Evolutionary conservation across 2,329 filamentous ascomycete species (phyloP).

Genomic region (Trichoderma brevicompactum): DNA sequence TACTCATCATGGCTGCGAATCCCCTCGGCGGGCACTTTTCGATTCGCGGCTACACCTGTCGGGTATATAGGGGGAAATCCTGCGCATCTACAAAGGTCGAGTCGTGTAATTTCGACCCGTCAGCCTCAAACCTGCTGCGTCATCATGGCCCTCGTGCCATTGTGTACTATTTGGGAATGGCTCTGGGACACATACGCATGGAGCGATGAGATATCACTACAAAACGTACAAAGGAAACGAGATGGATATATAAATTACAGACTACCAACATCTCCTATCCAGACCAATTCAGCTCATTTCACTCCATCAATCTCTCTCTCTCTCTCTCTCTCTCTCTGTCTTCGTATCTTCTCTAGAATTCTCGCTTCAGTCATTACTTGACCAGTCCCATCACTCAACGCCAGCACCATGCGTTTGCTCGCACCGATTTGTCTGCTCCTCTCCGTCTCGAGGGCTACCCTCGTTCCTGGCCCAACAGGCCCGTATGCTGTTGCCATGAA

Average conservation of each 20-base stretch:
- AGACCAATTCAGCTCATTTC: slow-evolving; percentile 10
- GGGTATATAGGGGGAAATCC: background rate
- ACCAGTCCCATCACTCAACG: too few relatives aligned
- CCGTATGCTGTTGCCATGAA: slow-evolving; percentile 39
- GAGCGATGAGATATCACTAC: slow-evolving; percentile 31
- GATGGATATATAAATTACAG: slow-evolving; percentile 4
- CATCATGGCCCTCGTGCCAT: slow-evolving; percentile 19
- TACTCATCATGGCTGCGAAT: background rate
- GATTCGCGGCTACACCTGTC: background rate
- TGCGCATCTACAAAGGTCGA: background rate
- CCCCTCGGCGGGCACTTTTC: background rate
- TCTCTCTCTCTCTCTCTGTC: background rate
- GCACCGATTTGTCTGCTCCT: slow-evolving; percentile 31
- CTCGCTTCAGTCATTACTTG: background rate
- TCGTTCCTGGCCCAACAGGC: slow-evolving; percentile 39
- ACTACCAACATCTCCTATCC: background rate
- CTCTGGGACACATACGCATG: background rate
- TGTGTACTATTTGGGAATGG: slow-evolving; percentile 23
- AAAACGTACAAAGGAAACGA: background rate
- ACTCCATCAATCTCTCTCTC: background rate
- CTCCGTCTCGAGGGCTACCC: slow-evolving; percentile 33
- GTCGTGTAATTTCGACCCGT: background rate
- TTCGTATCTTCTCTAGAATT: background rate
- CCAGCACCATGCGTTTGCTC: slow-evolving; percentile 27
- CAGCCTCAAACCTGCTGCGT: background rate